These are phyloP conservation scores for Ceratopteris richardii DNA, from an alignment of 75 land plant genomes.

Conservation along the genomic window DNA sequence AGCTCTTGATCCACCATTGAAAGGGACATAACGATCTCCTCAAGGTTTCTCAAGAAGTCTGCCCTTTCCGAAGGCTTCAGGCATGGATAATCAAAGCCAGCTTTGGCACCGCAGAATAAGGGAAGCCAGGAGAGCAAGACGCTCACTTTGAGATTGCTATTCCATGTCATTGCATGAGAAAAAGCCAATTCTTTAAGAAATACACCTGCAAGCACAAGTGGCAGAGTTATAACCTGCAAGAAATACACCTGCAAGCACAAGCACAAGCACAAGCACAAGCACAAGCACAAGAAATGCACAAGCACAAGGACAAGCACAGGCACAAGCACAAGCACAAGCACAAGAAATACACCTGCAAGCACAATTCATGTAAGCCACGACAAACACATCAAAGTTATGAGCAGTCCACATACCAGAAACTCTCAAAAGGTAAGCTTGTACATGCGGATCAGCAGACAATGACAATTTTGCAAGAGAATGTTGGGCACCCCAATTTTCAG, in stretches of 20 bases:
- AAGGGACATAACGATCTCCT: constrained; percentile 28
- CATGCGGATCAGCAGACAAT: constrained; percentile 56
- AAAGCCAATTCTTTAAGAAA: constrained; percentile 29
- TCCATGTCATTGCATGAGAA: background rate
- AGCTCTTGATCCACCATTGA: constrained; percentile 46
- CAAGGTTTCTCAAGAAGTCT: constrained; percentile 36
- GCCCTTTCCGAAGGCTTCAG: constrained; percentile 34
- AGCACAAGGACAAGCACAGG: too few species aligned
- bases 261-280: background rate
- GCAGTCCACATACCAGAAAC: constrained; percentile 80
- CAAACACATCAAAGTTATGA: background rate
- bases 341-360: background rate
- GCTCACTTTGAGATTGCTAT: constrained; percentile 29
- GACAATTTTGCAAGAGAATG: constrained; percentile 45
- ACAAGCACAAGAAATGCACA: background rate
- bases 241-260: background rate
- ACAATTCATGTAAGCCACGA: background rate
- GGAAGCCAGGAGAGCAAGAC: constrained; percentile 57
- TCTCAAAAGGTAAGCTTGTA: constrained; percentile 62
- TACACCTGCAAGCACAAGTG: constrained; percentile 22
- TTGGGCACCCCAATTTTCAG: constrained; percentile 59
- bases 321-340: background rate
- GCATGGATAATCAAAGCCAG: constrained; percentile 42
- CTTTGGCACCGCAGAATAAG: constrained; percentile 44
- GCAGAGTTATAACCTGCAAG: background rate